These are phyloP conservation scores for Dryas drummondii DNA, from an alignment of 306 rosid genomes.

Conservation along the genomic window DNA sequence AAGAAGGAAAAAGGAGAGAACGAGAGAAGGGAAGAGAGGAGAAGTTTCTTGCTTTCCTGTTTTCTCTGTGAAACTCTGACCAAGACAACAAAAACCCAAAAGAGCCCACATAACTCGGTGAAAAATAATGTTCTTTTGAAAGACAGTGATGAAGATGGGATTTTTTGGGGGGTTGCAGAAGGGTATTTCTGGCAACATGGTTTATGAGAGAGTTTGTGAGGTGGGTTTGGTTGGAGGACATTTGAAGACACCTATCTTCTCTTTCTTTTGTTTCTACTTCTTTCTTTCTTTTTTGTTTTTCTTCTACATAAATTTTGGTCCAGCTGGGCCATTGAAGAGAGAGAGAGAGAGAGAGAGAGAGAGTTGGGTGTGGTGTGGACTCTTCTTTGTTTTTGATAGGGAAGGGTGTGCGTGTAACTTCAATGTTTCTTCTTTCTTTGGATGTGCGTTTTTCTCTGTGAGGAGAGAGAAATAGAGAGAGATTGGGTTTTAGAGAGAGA, in stretches of 20 bases:
- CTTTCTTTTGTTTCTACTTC: constrained; percentile 39
- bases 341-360: constrained; percentile 30
- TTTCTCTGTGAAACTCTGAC: constrained; percentile 97
- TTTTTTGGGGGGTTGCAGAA: constrained; percentile 97
- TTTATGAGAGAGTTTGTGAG: constrained; percentile 45
- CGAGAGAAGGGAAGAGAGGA: constrained; percentile 24
- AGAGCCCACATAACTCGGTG: constrained; percentile 99
- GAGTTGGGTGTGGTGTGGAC: constrained; percentile 52
- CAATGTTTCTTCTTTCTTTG: constrained; percentile 62
- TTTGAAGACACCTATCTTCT: constrained; percentile 67
- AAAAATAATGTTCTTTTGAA: constrained; percentile 68
- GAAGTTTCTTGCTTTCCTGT: constrained; percentile 78
- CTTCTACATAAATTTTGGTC: constrained; percentile 78
- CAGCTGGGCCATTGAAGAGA: constrained; percentile 95
- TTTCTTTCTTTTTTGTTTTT: constrained; percentile 38
- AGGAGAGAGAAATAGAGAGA: constrained; percentile 41
- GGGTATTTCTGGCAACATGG: constrained; percentile 86
- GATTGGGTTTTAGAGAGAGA: constrained; percentile 19
- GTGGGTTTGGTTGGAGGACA: constrained; percentile 98
- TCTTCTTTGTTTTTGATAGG: constrained; percentile 48
- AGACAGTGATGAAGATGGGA: constrained; percentile 97
- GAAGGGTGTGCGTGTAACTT: constrained; percentile 60
- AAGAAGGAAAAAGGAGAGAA: constrained; percentile 13
- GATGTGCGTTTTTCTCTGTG: constrained; percentile 38
- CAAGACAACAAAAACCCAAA: constrained; percentile 75